Conservation (phyloP, 306 rosid species). For the Senna tora region DNA sequence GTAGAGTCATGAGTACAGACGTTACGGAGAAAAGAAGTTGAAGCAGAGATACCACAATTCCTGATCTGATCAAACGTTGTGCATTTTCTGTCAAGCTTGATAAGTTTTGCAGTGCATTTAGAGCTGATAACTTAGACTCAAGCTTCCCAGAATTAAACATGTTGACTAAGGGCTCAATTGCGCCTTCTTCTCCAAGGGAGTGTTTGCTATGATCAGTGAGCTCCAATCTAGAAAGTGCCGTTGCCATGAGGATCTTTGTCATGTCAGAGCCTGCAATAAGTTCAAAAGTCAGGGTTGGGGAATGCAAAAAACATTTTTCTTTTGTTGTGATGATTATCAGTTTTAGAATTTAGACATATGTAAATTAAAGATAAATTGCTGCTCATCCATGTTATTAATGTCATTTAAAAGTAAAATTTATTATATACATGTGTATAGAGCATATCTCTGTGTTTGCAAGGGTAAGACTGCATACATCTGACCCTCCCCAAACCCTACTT, state of each 20-base stretch:
- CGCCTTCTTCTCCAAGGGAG: slow-evolving; percentile 83
- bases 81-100: slow-evolving; percentile 65
- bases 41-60: slow-evolving; percentile 64
- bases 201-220: slow-evolving; percentile 77
- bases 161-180: slow-evolving; percentile 68
- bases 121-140: slow-evolving; percentile 83
- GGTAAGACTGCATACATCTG: too few species aligned
- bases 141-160: slow-evolving; percentile 81
- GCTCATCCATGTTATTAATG: neutral
- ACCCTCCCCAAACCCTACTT: too few species aligned
- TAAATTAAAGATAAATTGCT: neutral
- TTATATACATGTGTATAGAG: neutral
- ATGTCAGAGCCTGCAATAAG: slow-evolving; percentile 80
- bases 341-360: neutral
- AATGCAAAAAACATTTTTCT: slow-evolving; percentile 3
- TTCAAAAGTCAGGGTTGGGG: slow-evolving; percentile 22
- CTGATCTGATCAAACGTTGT: slow-evolving; percentile 63
- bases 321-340: slow-evolving; percentile 17
- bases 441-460: too few species aligned
- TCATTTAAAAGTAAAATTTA: neutral
- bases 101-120: slow-evolving; percentile 83
- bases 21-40: slow-evolving; percentile 95
- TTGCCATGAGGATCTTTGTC: slow-evolving; percentile 92
- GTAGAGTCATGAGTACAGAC: slow-evolving; percentile 85
- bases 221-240: slow-evolving; percentile 82